Conservation (phyloP, 768 basidiomycete species). For the Russula virescens region DNA sequence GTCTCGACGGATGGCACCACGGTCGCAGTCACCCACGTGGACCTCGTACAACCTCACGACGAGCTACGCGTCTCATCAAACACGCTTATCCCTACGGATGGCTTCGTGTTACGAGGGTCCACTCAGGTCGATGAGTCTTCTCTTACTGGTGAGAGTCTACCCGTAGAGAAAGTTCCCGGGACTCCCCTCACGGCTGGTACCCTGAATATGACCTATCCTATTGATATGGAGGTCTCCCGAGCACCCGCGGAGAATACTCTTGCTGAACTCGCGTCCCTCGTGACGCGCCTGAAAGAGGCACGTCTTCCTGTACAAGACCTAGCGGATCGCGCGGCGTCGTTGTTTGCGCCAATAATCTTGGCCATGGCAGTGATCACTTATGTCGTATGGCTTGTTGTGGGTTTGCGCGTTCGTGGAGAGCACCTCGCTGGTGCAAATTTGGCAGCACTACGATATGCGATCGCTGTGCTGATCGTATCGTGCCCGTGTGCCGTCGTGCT, state of each 20-base stretch:
- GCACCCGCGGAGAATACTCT: slow-evolving; percentile 39
- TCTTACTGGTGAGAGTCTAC: slow-evolving; percentile 39
- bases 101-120: slow-evolving; percentile 32
- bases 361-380: slow-evolving; percentile 36
- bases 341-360: slow-evolving; percentile 46
- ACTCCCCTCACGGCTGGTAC: slow-evolving; percentile 37
- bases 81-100: slow-evolving; percentile 37
- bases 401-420: slow-evolving; percentile 29
- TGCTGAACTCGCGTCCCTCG: slow-evolving; percentile 34
- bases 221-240: slow-evolving; percentile 35
- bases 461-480: slow-evolving; percentile 46
- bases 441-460: slow-evolving; percentile 43
- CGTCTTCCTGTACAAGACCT: slow-evolving; percentile 39
- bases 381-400: slow-evolving; percentile 35
- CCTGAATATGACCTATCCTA: slow-evolving; percentile 32
- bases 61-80: slow-evolving; percentile 33
- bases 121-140: slow-evolving; percentile 40
- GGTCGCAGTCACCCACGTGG: slow-evolving; percentile 26
- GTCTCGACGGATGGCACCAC: slow-evolving; percentile 26
- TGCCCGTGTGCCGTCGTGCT: slow-evolving; percentile 48
- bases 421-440: slow-evolving; percentile 29
- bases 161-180: slow-evolving; percentile 34
- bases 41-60: slow-evolving; percentile 36
- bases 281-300: slow-evolving; percentile 35
- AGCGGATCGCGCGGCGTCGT: slow-evolving; percentile 45